Base-by-base conservation (phyloP, 2,329 filamentous ascomycete species). In the Aspergillus fumigatus region DNA sequence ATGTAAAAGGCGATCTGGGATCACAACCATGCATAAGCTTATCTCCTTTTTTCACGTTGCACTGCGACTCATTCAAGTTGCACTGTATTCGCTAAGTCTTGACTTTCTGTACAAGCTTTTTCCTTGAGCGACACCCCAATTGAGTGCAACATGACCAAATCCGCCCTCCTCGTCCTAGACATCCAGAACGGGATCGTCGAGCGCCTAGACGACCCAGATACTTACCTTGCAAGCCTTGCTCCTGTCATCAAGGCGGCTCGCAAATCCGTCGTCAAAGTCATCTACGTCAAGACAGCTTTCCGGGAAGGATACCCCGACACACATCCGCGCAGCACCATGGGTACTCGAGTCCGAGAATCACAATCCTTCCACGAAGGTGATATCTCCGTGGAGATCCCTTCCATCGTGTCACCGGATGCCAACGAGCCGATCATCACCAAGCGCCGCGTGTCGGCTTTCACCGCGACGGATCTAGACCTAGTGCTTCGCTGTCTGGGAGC, bases 111-210 rank as follows among this genome's bases (percentile, higher is more conserved):
- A 17, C 32, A 38, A 38, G 14, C 32, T 38, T 7, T 38, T 38
- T n/a, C 32, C 14, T 14, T 14, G 32, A 38, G 32, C 14, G 32
- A 21, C 43, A 25, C 8, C 21, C 21, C 21, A 6, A 47, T 23
- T 11, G 21, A 47, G 43, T 64, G 17, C 55, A 61, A 32, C 40
- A 69, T 69, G 66, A 56, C 51, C 4, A 64, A 64, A 50, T 69
- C 69, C 6, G 70, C 70, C 7, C 62, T 75, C 6, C 61, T 76
- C 40, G 59, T 74, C 49, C 67, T 76, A 48, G 73, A 75, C 60
- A 40, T 74, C 48, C 71, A 75, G 59, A 65, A 59, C 19, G 70
- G 68, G 47, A 62, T 67, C 43, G 9, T 74, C 38, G 56, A 65
- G 21, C 62, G 58, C 25, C 23, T 72, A 17, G 45, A 60, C 7